phyloP scores from a whole-genome alignment of 1,284 basidiomycete genomes.

The Lentinus polychrous region DNA sequence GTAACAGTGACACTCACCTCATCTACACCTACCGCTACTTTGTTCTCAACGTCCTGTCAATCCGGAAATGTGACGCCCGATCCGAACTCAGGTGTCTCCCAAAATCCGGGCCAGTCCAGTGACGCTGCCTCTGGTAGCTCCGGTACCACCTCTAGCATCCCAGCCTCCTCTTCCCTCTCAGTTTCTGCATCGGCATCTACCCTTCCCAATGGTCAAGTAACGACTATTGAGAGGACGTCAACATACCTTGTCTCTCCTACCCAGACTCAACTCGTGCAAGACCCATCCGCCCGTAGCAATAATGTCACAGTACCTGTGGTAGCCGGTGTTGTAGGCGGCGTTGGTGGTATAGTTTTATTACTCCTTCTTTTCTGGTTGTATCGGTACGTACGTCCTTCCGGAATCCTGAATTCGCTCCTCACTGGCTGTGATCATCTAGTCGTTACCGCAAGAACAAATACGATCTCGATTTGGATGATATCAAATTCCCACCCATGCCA shows the following conservation, averaged over 20 bases:
- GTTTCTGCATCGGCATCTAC: constrained; percentile 7
- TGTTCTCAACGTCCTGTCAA: constrained; percentile 28
- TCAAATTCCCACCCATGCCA: constrained; percentile 1
- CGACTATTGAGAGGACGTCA: constrained; percentile 12
- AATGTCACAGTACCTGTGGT: constrained; percentile 36
- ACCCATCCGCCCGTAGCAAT: constrained; percentile 19
- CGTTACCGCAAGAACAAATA: not conserved
- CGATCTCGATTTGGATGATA: constrained; percentile 1
- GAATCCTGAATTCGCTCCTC: not conserved
- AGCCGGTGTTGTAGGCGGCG: constrained; percentile 47
- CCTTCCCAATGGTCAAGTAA: constrained; percentile 13
- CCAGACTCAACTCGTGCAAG: constrained; percentile 10
- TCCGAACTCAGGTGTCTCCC: not conserved
- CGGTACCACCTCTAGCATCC: constrained; percentile 3
- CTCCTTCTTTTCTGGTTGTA: constrained; percentile 37
- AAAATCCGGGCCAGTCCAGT: constrained; percentile 1
- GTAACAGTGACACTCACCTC: constrained; percentile 25
- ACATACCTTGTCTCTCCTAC: constrained; percentile 8
- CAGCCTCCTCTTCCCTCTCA: constrained; percentile 2
- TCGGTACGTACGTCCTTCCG: constrained; percentile 30
- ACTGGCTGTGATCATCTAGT: not conserved
- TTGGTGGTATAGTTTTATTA: constrained; percentile 36
- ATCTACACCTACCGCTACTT: constrained; percentile 30
- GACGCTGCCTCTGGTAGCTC: constrained; percentile 4
- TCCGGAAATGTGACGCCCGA: too few relatives aligned